Percentiles rank a stretch among this genome's conserved stretches.
Conservation (phyloP, 2,329 filamentous ascomycete genomes). For the Neurospora crassa region DNA sequence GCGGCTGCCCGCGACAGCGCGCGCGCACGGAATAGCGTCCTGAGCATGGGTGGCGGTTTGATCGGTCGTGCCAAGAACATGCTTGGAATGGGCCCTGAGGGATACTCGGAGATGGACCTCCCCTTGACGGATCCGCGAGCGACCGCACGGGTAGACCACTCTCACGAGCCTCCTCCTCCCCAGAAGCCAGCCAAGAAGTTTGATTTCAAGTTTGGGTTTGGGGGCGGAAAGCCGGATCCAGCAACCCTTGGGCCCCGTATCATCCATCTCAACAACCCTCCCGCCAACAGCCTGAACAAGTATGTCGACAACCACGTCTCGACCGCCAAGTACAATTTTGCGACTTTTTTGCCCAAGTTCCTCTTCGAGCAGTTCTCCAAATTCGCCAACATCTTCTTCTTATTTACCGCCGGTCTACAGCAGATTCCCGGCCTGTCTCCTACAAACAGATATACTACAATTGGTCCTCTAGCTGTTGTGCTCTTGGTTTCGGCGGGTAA, state of each 20-base stretch:
- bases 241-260: slow-evolving; percentile 84
- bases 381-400: slow-evolving; percentile 98
- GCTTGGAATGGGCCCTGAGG: slow-evolving; percentile 68
- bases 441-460: slow-evolving; percentile 92
- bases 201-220: slow-evolving; percentile 88
- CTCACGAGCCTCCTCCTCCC: slow-evolving; percentile 7
- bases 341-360: slow-evolving; percentile 94
- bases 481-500: slow-evolving; percentile 92
- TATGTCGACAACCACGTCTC: slow-evolving; percentile 96
- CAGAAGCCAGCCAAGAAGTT: slow-evolving; percentile 44
- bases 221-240: slow-evolving; percentile 74
- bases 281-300: slow-evolving; percentile 80
- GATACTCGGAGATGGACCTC: slow-evolving; percentile 97
- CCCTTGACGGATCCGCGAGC: slow-evolving; percentile 70
- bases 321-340: slow-evolving; percentile 91
- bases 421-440: slow-evolving; percentile 93
- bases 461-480: slow-evolving; percentile 85
- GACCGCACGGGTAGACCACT: slow-evolving; percentile 36
- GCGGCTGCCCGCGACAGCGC: slow-evolving; percentile 27
- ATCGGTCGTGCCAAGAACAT: slow-evolving; percentile 82
- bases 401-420: slow-evolving; percentile 90
- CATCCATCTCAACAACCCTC: slow-evolving; percentile 93
- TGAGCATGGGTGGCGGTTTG: slow-evolving; percentile 78
- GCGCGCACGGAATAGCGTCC: slow-evolving; percentile 77
- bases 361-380: slow-evolving; percentile 98